Evolutionary conservation across 352 stramenopile species (phyloP).

Genomic region (Pythium myriotylum): DNA sequence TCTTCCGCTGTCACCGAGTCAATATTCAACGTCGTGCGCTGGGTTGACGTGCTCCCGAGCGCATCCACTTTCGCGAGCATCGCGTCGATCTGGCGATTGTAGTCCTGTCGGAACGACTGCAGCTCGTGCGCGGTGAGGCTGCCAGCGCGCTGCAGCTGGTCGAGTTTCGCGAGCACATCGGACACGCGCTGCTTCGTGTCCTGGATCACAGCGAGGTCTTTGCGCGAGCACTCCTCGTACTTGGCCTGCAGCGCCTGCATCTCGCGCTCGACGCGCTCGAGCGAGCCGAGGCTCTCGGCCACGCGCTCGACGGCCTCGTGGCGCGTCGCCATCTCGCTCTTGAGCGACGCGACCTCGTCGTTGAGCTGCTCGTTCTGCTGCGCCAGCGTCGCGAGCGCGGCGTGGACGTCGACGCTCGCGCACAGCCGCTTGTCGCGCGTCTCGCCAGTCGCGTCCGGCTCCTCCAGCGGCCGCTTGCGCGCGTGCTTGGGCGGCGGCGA

Average conservation of each 20-base stretch:
- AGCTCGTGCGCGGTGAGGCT: slow-evolving; percentile 43
- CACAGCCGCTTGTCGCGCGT: slow-evolving; percentile 13
- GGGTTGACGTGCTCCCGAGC: slow-evolving; percentile 26
- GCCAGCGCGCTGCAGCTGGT: slow-evolving; percentile 38
- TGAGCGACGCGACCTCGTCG: slow-evolving; percentile 23
- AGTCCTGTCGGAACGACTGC: slow-evolving; percentile 45
- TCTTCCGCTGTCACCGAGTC: slow-evolving; percentile 14
- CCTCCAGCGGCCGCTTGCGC: slow-evolving; percentile 11
- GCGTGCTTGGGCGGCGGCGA: slow-evolving; percentile 1
- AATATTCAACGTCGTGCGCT: slow-evolving; percentile 16
- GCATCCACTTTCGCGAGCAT: slow-evolving; percentile 45
- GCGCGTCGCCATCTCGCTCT: slow-evolving; percentile 38
- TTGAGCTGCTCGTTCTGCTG: slow-evolving; percentile 38
- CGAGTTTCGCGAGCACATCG: slow-evolving; percentile 51
- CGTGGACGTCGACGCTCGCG: background rate
- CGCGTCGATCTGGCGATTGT: slow-evolving; percentile 46
- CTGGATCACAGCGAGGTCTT: slow-evolving; percentile 54
- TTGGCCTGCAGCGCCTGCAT: slow-evolving; percentile 43
- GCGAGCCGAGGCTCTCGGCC: slow-evolving; percentile 34
- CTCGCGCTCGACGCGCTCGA: slow-evolving; percentile 47
- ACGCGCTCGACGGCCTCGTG: slow-evolving; percentile 43
- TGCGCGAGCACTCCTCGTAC: slow-evolving; percentile 45
- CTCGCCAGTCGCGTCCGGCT: background rate
- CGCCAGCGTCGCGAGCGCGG: slow-evolving; percentile 20
- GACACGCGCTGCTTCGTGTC: slow-evolving; percentile 54